Evolutionary conservation across 2,329 filamentous ascomycete species (phyloP), one percentile per base, ranked within the genome.

Genomic region (Chlorencoelia australis): DNA sequence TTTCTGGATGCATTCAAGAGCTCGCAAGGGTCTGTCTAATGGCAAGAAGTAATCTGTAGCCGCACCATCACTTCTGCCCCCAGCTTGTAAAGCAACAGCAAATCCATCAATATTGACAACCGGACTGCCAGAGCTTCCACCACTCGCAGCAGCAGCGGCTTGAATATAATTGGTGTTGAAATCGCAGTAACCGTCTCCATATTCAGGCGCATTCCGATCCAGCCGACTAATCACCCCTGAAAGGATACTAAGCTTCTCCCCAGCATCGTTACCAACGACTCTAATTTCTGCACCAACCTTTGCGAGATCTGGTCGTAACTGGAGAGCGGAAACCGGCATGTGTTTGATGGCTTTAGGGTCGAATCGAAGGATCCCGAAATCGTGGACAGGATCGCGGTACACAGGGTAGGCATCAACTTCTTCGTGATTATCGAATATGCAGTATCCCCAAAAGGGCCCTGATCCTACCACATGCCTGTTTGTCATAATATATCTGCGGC

Each of bases 371-470:
- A 98, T 93, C 44, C 91, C 91, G 53, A 98, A 98, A 61, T 98
- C 91, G 68, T 98, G 91, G 18, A 98, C 89, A 11, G 91, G 93
- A 55, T 98, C 91, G 54, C 91, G 86, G 64, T 98, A 98, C 33
- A 98, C 87, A 7, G 91, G 91, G 56, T 87, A 85, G 31, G 93
- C 89, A 58, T 98, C 91, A 51, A 91, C 91, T 67, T 93, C 73
- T 49, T 98, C 91, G 61, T 98, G 91, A 58, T 98, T 98, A 60
- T 98, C 93, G 59, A 98, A 98, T 49, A 98, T 88, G 58, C 84
- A 88, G 64, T 94, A 95, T 31, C 91, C 91, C 82, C 89, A 96
- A 62, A 98, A 98, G 1, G 91, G 91, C 1, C 91, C 91, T 1
- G 91, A 74, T 46, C 91, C 87, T 27, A 96, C 91, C 20, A 98